Conservation (phyloP, 73 alveolate genomes). For the Symbiodinium natans region DNA sequence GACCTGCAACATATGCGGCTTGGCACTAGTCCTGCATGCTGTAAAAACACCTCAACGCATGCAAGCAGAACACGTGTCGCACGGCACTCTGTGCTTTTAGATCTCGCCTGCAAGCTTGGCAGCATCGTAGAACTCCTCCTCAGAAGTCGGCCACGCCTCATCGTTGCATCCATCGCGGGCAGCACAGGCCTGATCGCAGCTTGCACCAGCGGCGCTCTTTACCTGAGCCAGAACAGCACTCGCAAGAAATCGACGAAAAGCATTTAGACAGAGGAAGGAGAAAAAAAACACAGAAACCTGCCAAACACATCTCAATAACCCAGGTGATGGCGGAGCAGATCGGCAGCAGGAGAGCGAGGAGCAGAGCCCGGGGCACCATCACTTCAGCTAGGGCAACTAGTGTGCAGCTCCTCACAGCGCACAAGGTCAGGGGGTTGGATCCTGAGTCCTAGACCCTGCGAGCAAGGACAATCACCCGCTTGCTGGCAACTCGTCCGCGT, state of each 20-base stretch:
- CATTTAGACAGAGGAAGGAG: not conserved
- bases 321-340: not conserved
- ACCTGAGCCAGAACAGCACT: not conserved
- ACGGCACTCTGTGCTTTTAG: not conserved
- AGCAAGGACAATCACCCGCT: not conserved
- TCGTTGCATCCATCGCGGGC: conserved; percentile 60
- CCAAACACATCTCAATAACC: not conserved
- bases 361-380: not conserved
- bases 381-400: not conserved
- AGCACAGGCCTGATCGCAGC: conserved; percentile 59
- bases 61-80: too few relatives aligned
- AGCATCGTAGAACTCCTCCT: conserved; percentile 45
- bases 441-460: not conserved
- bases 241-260: not conserved
- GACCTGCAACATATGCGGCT: conserved; percentile 8
- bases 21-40: too few relatives aligned
- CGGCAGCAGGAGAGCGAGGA: not conserved
- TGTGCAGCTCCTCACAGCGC: too few relatives aligned
- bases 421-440: not conserved
- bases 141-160: conserved; percentile 65
- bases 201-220: conserved; percentile 69
- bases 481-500: too few relatives aligned
- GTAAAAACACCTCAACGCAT: too few relatives aligned
- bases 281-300: not conserved
- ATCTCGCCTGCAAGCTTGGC: conserved; percentile 41